Evolutionary conservation across 2,329 filamentous ascomycete species (phyloP).

Genomic region (Ambrosiella cleistominuta): DNA sequence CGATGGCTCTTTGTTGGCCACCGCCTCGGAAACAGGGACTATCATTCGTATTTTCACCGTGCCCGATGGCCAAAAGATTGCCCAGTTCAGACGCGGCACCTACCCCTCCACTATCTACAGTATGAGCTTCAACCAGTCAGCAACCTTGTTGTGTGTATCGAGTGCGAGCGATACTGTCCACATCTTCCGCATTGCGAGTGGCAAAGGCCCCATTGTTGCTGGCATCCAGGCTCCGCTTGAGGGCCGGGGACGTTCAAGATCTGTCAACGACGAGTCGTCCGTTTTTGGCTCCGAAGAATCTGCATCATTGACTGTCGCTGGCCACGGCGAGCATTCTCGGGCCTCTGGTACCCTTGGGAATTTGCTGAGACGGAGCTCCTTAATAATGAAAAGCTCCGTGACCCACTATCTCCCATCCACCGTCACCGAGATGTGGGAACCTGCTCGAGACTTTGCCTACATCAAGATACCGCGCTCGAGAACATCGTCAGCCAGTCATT

Average conservation of each 20-base stretch:
- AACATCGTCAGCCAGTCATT: slow-evolving; percentile 7
- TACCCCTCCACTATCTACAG: slow-evolving; percentile 93
- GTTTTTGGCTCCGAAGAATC: background rate
- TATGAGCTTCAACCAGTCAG: slow-evolving; percentile 96
- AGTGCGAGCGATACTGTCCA: slow-evolving; percentile 94
- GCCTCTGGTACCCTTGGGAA: slow-evolving; percentile 60
- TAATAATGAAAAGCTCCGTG: slow-evolving; percentile 78
- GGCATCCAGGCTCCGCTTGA: slow-evolving; percentile 21
- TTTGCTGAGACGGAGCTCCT: slow-evolving; percentile 83
- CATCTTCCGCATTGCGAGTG: slow-evolving; percentile 63
- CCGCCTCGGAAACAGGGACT: slow-evolving; percentile 90
- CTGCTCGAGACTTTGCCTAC: slow-evolving; percentile 84
- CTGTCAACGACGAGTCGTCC: slow-evolving; percentile 25
- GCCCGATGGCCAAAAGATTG: slow-evolving; percentile 78
- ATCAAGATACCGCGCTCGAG: slow-evolving; percentile 65
- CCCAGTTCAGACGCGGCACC: slow-evolving; percentile 86
- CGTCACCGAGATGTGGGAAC: slow-evolving; percentile 97
- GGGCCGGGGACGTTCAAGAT: slow-evolving; percentile 24
- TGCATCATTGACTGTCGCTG: background rate
- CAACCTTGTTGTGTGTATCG: slow-evolving; percentile 83
- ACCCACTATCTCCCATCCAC: slow-evolving; percentile 84
- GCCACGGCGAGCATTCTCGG: background rate
- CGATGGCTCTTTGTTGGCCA: slow-evolving; percentile 80
- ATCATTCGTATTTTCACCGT: slow-evolving; percentile 93
- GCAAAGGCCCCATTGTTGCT: slow-evolving; percentile 22